A percentile compares a stretch with the other conserved stretches of the same genome.
Conservation (phyloP, 106 monocot genomes). For the Platanthera zijinensis region DNA sequence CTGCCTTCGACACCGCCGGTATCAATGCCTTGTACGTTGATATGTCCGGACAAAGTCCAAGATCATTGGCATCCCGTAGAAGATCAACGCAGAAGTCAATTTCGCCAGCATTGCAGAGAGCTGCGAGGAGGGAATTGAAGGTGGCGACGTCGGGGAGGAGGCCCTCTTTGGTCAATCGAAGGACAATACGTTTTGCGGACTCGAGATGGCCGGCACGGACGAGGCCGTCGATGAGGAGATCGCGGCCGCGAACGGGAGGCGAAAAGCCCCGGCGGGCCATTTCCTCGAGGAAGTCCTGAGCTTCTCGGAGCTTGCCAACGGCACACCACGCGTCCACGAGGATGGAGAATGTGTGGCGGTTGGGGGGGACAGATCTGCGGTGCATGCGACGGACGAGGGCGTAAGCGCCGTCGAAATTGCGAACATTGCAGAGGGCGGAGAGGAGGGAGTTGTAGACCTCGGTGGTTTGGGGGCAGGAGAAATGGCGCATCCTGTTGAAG, state of each 20-base stretch:
- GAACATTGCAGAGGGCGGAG: slow-evolving; percentile 35
- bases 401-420: slow-evolving; percentile 67
- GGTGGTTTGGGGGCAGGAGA: slow-evolving; percentile 54
- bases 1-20: slow-evolving; percentile 60
- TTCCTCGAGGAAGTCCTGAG: slow-evolving; percentile 83
- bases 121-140: slow-evolving; percentile 69
- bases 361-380: slow-evolving; percentile 50
- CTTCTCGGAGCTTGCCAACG: slow-evolving; percentile 79
- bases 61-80: slow-evolving; percentile 38
- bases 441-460: slow-evolving; percentile 69
- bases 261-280: slow-evolving; percentile 61
- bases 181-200: slow-evolving; percentile 67
- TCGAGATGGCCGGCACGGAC: slow-evolving; percentile 77
- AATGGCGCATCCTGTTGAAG: slow-evolving; percentile 61
- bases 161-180: slow-evolving; percentile 83
- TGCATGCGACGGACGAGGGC: slow-evolving; percentile 82
- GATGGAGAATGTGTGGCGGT: slow-evolving; percentile 53
- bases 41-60: slow-evolving; percentile 71
- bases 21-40: slow-evolving; percentile 80
- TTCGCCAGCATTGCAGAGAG: slow-evolving; percentile 54
- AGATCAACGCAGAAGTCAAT: slow-evolving; percentile 51
- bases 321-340: slow-evolving; percentile 88
- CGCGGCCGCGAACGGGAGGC: slow-evolving; percentile 76
- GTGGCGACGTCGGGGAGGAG: slow-evolving; percentile 69
- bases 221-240: slow-evolving; percentile 79